These are phyloP conservation scores for Termitomyces sp. DNA, from an alignment of 768 basidiomycete genomes.

Conservation along the genomic window DNA sequence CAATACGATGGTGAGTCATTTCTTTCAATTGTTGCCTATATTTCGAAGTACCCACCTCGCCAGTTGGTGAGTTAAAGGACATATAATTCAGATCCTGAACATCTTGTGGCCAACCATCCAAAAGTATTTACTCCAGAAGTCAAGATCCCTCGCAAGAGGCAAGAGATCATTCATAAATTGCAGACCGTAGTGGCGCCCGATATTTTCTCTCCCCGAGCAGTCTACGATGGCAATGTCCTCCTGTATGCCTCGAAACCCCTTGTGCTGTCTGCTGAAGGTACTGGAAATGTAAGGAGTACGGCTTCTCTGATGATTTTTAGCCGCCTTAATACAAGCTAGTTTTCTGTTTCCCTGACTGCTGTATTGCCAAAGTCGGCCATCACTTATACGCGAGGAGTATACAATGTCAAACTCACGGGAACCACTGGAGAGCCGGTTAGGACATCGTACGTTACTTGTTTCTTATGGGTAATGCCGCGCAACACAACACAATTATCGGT, in stretches of 20 bases:
- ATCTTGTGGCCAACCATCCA: background rate
- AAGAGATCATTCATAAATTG: conserved; percentile 31
- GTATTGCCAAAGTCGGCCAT: conserved; percentile 1
- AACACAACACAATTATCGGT: background rate
- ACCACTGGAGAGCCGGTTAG: conserved; percentile 32
- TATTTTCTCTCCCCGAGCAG: conserved; percentile 33
- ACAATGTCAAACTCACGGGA: conserved; percentile 26
- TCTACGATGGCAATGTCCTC: conserved; percentile 43
- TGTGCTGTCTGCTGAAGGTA: conserved; percentile 21
- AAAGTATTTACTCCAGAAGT: conserved; percentile 20
- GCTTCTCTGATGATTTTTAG: background rate
- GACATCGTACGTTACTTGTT: conserved; percentile 24
- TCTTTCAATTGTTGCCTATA: background rate
- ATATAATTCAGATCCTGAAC: background rate
- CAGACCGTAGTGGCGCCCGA: conserved; percentile 29
- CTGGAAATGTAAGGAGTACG: conserved; percentile 20
- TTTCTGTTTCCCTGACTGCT: conserved; percentile 24
- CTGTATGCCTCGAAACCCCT: conserved; percentile 31
- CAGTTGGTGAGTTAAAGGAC: conserved; percentile 1
- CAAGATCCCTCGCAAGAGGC: conserved; percentile 17
- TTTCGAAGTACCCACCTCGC: background rate
- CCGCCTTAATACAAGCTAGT: conserved; percentile 18
- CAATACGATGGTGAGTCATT: conserved; percentile 24
- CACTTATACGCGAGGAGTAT: conserved; percentile 19
- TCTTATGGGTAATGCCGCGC: background rate